A percentile compares a stretch with the other conserved stretches of the same genome.
phyloP scores from a whole-genome alignment of 106 monocot species.

The Triglochin maritima region DNA sequence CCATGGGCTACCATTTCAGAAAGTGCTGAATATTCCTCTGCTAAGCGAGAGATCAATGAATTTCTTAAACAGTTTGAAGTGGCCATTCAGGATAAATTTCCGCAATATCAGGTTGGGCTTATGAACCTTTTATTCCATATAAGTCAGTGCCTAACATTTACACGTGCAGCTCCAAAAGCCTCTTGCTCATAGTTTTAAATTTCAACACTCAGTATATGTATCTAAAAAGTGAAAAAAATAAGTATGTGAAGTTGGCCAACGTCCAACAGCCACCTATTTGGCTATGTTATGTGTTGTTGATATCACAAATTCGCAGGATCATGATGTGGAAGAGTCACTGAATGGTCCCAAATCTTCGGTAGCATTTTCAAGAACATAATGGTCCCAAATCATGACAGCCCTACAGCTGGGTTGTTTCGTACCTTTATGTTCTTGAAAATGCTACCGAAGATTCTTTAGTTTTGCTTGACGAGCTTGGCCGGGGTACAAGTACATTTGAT shows the following conservation, averaged over 20 bases:
- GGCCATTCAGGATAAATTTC: constrained; percentile 59
- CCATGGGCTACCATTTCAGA: constrained; percentile 32
- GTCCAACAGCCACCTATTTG: no score
- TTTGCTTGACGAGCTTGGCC: constrained; percentile 91
- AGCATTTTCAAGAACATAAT: no score
- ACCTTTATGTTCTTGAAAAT: constrained; percentile 79
- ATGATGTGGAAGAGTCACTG: constrained; percentile 41
- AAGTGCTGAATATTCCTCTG: constrained; percentile 36
- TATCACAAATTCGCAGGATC: constrained; percentile 35
- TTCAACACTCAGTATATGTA: no score
- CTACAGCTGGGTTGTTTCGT: constrained; percentile 58
- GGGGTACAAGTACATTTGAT: constrained; percentile 99
- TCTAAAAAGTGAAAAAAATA: no score
- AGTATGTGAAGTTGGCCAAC: no score
- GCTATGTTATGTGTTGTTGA: no score
- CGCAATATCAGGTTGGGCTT: constrained; percentile 43
- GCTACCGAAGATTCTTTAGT: constrained; percentile 84
- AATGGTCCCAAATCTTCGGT: constrained; percentile 66
- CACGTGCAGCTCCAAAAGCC: background rate
- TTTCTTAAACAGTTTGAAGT: constrained; percentile 58
- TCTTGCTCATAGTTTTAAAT: no score
- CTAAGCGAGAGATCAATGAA: constrained; percentile 38
- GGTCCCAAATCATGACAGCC: constrained; percentile 57
- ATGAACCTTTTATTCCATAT: background rate
- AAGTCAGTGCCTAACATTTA: background rate